These are phyloP conservation scores for Colletotrichum karsti DNA, from an alignment of 2,329 filamentous ascomycete genomes.

Conservation along the genomic window DNA sequence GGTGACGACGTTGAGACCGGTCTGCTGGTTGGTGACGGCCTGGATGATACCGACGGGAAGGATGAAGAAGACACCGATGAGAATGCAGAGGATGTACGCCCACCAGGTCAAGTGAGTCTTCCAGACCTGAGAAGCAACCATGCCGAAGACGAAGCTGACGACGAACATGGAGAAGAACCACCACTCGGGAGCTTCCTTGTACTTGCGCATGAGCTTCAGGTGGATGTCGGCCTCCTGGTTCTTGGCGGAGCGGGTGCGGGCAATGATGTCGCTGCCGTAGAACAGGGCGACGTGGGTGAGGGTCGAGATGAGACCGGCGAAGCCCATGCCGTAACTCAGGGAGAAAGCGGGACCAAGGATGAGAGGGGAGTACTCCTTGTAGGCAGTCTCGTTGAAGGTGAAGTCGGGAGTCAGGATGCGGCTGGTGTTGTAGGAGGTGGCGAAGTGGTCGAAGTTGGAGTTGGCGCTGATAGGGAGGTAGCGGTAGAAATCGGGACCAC, in stretches of 20 bases:
- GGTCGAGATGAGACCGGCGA: conserved; percentile 63
- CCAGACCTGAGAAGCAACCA: conserved; percentile 45
- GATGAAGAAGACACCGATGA: conserved; percentile 49
- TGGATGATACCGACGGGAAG: conserved; percentile 55
- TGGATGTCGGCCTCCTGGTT: conserved; percentile 60
- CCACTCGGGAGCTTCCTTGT: conserved; percentile 63
- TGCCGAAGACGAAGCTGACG: conserved; percentile 58
- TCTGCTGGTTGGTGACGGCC: conserved; percentile 58
- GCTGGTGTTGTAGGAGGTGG: conserved; percentile 64
- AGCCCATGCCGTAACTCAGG: conserved; percentile 64
- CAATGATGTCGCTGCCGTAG: conserved; percentile 57
- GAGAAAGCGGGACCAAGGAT: conserved; percentile 64
- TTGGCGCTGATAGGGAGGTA: conserved; percentile 61
- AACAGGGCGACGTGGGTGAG: conserved; percentile 61
- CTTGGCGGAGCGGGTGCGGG: conserved; percentile 39
- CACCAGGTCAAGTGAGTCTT: conserved; percentile 53
- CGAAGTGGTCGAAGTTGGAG: conserved; percentile 69
- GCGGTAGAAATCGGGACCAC: conserved; percentile 51
- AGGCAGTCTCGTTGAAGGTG: conserved; percentile 67
- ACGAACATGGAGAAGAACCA: conserved; percentile 61
- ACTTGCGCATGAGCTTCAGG: conserved; percentile 63
- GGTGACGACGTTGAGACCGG: conserved; percentile 57
- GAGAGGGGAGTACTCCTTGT: conserved; percentile 65
- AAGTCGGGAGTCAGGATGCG: conserved; percentile 63
- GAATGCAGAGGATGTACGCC: conserved; percentile 49